These are phyloP conservation scores for Piper longum DNA, from an alignment of 164 flowering plant genomes.

Conservation along the genomic window DNA sequence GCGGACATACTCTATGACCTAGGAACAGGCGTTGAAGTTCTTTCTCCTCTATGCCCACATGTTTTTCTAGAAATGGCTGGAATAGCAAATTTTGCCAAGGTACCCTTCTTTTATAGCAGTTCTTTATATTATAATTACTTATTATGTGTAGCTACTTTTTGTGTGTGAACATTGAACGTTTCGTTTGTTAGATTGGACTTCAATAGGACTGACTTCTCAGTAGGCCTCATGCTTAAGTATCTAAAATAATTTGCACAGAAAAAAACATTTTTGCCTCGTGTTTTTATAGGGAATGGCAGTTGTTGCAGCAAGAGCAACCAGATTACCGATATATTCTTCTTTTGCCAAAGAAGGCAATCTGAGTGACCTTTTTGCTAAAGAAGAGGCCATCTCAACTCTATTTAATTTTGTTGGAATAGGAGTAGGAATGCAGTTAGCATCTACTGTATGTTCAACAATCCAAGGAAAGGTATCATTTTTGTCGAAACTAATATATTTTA, in stretches of 20 bases:
- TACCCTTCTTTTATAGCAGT: slow-evolving; percentile 3
- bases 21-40: slow-evolving; percentile 90
- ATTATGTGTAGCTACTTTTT: no score
- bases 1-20: slow-evolving; percentile 95
- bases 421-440: slow-evolving; percentile 72
- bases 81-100: slow-evolving; percentile 96
- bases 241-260: not conserved
- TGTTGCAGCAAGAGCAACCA: slow-evolving; percentile 96
- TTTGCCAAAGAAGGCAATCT: slow-evolving; percentile 99
- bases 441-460: slow-evolving; percentile 83
- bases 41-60: slow-evolving; percentile 90
- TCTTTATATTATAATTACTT: not conserved
- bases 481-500: not conserved
- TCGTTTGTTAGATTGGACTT: not conserved
- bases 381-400: slow-evolving; percentile 94
- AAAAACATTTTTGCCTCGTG: not conserved
- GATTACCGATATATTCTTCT: slow-evolving; percentile 90
- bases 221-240: not conserved
- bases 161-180: not conserved
- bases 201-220: not conserved
- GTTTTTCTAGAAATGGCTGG: slow-evolving; percentile 97
- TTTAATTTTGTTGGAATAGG: slow-evolving; percentile 82
- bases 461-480: slow-evolving; percentile 71
- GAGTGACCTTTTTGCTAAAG: slow-evolving; percentile 93
- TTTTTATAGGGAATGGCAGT: slow-evolving; percentile 84